Evolutionary conservation across 352 stramenopile genomes (phyloP).

Genomic region (Phytophthora pistaciae): DNA sequence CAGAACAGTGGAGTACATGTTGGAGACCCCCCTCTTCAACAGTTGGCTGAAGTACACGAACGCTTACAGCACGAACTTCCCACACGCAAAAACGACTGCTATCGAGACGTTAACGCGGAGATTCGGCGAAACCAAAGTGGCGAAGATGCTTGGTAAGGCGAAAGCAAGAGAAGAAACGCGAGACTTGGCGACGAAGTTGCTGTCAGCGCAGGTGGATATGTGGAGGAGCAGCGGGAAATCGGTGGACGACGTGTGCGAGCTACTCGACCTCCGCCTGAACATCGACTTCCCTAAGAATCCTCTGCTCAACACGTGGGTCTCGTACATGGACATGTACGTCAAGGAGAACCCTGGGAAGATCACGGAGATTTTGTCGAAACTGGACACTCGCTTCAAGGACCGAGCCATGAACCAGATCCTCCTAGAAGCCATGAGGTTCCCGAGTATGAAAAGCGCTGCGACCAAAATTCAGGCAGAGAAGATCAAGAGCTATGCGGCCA

Average conservation of each 20-base stretch:
- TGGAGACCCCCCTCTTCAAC: conserved; percentile 3
- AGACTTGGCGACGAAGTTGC: neutral
- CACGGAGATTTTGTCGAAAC: neutral
- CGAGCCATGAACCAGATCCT: no score
- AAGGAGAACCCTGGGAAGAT: neutral
- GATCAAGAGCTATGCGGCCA: no score
- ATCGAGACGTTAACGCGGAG: neutral
- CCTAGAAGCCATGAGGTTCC: no score
- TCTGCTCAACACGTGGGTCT: neutral
- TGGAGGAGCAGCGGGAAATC: neutral
- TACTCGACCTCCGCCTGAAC: neutral
- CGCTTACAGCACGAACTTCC: neutral
- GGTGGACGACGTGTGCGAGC: neutral
- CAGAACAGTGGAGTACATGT: neutral
- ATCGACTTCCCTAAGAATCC: neutral
- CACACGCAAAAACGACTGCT: neutral
- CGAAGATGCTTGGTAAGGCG: neutral
- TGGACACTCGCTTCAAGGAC: neutral
- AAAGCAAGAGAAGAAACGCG: neutral
- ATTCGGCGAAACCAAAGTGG: neutral
- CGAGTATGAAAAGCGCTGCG: no score
- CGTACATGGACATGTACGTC: neutral
- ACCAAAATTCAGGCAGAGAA: no score
- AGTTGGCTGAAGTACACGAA: neutral
- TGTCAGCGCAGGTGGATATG: neutral